A percentile compares a stretch with the other conserved stretches of the same genome.
phyloP scores from a whole-genome alignment of 768 basidiomycete species.

The Lactifluus echinatus region DNA sequence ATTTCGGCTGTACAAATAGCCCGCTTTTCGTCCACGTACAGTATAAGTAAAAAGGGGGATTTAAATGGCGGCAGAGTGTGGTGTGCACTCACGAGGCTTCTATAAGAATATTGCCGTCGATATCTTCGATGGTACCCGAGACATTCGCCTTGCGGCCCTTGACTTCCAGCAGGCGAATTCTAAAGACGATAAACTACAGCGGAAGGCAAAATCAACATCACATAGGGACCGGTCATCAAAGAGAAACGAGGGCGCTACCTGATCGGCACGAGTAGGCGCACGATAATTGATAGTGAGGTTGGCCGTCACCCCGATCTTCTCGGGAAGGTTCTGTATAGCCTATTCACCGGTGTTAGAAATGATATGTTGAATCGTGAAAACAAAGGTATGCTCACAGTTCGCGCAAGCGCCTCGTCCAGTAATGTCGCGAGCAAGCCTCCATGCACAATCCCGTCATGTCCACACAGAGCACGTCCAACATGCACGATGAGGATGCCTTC shows the following conservation, averaged over 20 bases:
- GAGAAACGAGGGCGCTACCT: constrained; percentile 35
- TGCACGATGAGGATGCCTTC: constrained; percentile 70
- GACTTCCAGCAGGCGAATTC: constrained; percentile 52
- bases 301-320: constrained; percentile 89
- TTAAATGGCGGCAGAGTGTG: not conserved
- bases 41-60: not conserved
- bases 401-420: constrained; percentile 74
- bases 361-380: not conserved
- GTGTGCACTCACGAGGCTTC: constrained; percentile 61
- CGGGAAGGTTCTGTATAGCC: constrained; percentile 82
- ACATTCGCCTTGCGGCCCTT: constrained; percentile 77
- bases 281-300: constrained; percentile 73
- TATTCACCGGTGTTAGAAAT: constrained; percentile 26
- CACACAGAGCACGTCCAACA: constrained; percentile 80
- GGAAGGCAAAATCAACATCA: not conserved
- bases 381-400: constrained; percentile 49
- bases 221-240: not conserved
- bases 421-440: constrained; percentile 88
- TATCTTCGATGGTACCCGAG: constrained; percentile 61
- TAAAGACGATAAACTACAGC: constrained; percentile 73
- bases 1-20: constrained; percentile 82
- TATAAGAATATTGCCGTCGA: constrained; percentile 74
- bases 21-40: constrained; percentile 39
- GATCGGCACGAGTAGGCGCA: constrained; percentile 84
- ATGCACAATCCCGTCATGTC: constrained; percentile 91